These are phyloP conservation scores for Colletotrichum sp. DNA, from an alignment of 2,329 filamentous ascomycete genomes.

Conservation along the genomic window DNA sequence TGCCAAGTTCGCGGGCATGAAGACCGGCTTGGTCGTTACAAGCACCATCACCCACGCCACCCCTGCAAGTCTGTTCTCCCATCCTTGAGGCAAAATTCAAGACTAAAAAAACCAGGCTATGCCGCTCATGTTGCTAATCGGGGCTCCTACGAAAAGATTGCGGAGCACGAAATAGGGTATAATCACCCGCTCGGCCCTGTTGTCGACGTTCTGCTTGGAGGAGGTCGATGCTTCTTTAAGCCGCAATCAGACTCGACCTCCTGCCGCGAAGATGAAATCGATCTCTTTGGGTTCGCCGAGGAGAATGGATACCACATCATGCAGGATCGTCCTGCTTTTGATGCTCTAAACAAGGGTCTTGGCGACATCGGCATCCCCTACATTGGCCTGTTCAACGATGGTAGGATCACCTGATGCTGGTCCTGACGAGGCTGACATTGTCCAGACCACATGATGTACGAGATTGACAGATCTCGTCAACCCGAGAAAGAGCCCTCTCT, in stretches of 20 bases:
- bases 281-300: constrained; percentile 38
- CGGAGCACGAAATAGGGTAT: constrained; percentile 41
- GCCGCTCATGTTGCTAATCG: constrained; percentile 37
- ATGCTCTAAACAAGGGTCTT: constrained; percentile 30
- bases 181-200: constrained; percentile 41
- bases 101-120: constrained; percentile 25
- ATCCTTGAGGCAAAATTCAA: background rate
- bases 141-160: constrained; percentile 38
- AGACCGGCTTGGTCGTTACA: constrained; percentile 46
- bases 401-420: background rate
- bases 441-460: constrained; percentile 33
- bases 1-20: constrained; percentile 41
- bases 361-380: constrained; percentile 36
- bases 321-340: constrained; percentile 38
- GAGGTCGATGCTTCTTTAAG: constrained; percentile 45
- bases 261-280: constrained; percentile 40
- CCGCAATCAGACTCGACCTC: constrained; percentile 37
- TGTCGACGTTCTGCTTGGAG: constrained; percentile 44
- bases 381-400: constrained; percentile 42
- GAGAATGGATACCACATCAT: constrained; percentile 39
- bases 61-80: constrained; percentile 26
- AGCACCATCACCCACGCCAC: constrained; percentile 42
- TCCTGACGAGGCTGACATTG: background rate
- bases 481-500: constrained; percentile 41
- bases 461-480: constrained; percentile 35